A percentile compares a stretch with the other conserved stretches of the same genome.
Conservation (phyloP, 345 rosid genomes). For the Orychophragmus violaceus region DNA sequence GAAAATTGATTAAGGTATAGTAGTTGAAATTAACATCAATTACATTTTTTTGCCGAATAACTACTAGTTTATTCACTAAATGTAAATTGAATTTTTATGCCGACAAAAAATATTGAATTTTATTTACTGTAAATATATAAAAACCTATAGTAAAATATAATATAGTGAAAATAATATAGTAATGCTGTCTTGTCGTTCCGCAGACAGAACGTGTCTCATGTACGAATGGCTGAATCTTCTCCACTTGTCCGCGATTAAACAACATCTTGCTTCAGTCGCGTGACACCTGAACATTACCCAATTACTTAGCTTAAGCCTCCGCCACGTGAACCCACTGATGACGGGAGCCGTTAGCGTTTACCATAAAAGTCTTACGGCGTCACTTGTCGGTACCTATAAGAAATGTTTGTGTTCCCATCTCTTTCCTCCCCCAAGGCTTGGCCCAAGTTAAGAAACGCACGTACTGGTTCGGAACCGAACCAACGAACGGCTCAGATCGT, state of each 20-base stretch:
- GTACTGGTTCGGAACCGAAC: slow-evolving; percentile 15
- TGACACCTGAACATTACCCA: slow-evolving; percentile 14
- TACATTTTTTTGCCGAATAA: too few relatives aligned
- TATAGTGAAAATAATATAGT: too few relatives aligned
- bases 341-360: slow-evolving; percentile 23
- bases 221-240: slow-evolving; percentile 16
- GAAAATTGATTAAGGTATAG: too few relatives aligned
- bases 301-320: neutral
- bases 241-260: slow-evolving; percentile 22
- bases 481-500: slow-evolving; percentile 21
- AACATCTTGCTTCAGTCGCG: neutral
- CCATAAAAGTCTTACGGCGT: slow-evolving; percentile 31
- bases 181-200: too few relatives aligned
- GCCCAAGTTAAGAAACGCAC: slow-evolving; percentile 20
- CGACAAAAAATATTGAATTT: too few relatives aligned
- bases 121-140: too few relatives aligned
- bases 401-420: slow-evolving; percentile 15
- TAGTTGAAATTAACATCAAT: too few relatives aligned
- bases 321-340: slow-evolving; percentile 21
- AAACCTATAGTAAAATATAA: too few relatives aligned
- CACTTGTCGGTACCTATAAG: neutral
- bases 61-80: too few relatives aligned
- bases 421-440: neutral
- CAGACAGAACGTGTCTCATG: slow-evolving; percentile 24
- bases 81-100: too few relatives aligned